Evolutionary conservation across 2,329 filamentous ascomycete species (phyloP).

Genomic region (Pyrenochaeta sp.): DNA sequence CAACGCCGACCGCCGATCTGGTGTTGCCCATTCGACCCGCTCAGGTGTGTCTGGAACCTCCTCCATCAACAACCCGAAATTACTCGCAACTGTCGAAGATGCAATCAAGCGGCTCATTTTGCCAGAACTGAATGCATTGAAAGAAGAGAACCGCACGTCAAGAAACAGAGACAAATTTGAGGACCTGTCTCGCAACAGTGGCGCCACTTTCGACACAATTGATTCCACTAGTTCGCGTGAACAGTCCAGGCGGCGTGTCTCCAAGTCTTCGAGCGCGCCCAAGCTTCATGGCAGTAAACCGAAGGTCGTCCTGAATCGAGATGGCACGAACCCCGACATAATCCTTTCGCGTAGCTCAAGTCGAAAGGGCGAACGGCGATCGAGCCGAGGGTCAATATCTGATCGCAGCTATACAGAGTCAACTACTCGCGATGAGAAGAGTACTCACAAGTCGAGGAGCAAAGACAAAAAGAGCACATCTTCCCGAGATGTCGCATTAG

Average conservation of each 20-base stretch:
- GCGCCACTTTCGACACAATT: constrained; percentile 64
- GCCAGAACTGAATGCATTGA: constrained; percentile 89
- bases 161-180: constrained; percentile 75
- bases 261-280: constrained; percentile 69
- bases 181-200: constrained; percentile 57
- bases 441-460: constrained; percentile 61
- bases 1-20: constrained; percentile 64
- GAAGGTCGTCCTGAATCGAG: constrained; percentile 67
- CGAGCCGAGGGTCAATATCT: constrained; percentile 61
- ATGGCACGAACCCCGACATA: constrained; percentile 66
- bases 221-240: constrained; percentile 61
- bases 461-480: constrained; percentile 56
- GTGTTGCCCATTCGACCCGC: constrained; percentile 65
- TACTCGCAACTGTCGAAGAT: constrained; percentile 91
- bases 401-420: constrained; percentile 52
- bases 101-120: constrained; percentile 89
- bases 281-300: constrained; percentile 65
- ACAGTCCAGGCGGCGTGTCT: constrained; percentile 61
- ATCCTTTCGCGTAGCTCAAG: constrained; percentile 64
- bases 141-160: constrained; percentile 85
- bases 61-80: constrained; percentile 89
- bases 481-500: constrained; percentile 64
- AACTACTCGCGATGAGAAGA: constrained; percentile 55
- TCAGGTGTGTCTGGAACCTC: constrained; percentile 65
- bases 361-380: constrained; percentile 61